Percentiles rank a stretch among this genome's conserved stretches.
These are phyloP conservation scores for Neurospora hispaniola DNA, from an alignment of 495 filamentous ascomycete species.

Conservation along the genomic window DNA sequence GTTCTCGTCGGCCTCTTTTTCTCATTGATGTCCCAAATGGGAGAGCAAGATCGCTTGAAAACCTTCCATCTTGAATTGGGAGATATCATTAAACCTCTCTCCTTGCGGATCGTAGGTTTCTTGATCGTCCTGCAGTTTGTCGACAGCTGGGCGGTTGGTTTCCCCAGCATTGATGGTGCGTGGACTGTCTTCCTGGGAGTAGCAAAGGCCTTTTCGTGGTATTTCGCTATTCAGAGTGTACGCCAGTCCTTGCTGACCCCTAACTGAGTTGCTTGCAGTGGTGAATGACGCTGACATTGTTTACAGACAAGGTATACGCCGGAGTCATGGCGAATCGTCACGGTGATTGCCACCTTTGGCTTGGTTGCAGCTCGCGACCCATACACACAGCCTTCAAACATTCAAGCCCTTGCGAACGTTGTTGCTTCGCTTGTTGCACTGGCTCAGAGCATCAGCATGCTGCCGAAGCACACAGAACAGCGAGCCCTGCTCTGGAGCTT, in stretches of 20 bases:
- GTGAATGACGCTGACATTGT: neutral
- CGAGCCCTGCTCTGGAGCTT: conserved; percentile 11
- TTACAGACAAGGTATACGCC: conserved; percentile 1
- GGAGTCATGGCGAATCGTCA: conserved; percentile 15
- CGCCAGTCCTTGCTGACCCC: neutral
- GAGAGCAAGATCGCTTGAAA: neutral
- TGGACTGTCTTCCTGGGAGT: conserved; percentile 2
- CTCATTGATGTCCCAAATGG: neutral
- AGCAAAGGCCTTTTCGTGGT: conserved; percentile 20
- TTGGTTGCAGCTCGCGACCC: conserved; percentile 14
- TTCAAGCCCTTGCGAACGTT: conserved; percentile 5
- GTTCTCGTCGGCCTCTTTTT: neutral
- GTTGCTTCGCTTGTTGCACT: conserved; percentile 13
- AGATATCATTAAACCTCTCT: neutral
- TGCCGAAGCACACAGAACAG: conserved; percentile 11
- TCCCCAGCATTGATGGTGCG: neutral
- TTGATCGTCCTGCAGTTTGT: neutral
- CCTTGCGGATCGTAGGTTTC: neutral
- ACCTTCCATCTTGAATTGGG: neutral
- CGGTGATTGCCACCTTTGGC: conserved; percentile 17
- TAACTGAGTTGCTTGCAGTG: neutral
- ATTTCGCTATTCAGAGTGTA: conserved; percentile 18
- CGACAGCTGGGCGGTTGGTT: neutral
- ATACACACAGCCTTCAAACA: conserved; percentile 11
- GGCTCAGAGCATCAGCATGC: conserved; percentile 11